Conservation (phyloP, 73 alveolate species). For the Breviolum minutum region DNA sequence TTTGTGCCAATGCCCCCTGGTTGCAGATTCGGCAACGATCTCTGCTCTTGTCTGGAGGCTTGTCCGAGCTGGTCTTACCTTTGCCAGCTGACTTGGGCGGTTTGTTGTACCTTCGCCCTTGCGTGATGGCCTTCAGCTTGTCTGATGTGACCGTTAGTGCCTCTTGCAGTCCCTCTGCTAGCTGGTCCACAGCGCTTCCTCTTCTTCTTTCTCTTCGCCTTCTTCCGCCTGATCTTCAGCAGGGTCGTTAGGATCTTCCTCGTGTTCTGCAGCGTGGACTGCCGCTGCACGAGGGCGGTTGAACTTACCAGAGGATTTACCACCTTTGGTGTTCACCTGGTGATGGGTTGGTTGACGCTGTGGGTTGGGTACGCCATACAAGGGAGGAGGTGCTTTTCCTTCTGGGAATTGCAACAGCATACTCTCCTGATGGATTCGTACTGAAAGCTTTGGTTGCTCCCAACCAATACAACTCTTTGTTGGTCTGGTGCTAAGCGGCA, state of each 20-base stretch:
- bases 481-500: neutral
- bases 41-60: neutral
- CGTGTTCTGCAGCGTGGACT: neutral
- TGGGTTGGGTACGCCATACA: neutral
- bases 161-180: neutral
- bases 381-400: conserved; percentile 24
- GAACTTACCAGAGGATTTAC: too few relatives aligned
- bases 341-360: neutral
- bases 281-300: too few relatives aligned
- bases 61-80: neutral
- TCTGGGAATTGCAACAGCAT: conserved; percentile 14
- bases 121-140: neutral
- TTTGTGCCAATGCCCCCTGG: neutral
- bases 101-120: neutral
- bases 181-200: neutral
- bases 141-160: neutral
- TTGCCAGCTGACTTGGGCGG: neutral
- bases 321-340: too few relatives aligned
- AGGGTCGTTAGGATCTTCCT: neutral
- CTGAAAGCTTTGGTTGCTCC: neutral
- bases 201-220: neutral
- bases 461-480: neutral
- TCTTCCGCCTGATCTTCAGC: neutral
- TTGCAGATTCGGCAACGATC: neutral
- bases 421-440: neutral